A percentile compares a stretch with the other conserved stretches of the same genome.
Evolutionary conservation across 441 rosid species (phyloP).

Genomic region (Euphorbia celastroides): DNA sequence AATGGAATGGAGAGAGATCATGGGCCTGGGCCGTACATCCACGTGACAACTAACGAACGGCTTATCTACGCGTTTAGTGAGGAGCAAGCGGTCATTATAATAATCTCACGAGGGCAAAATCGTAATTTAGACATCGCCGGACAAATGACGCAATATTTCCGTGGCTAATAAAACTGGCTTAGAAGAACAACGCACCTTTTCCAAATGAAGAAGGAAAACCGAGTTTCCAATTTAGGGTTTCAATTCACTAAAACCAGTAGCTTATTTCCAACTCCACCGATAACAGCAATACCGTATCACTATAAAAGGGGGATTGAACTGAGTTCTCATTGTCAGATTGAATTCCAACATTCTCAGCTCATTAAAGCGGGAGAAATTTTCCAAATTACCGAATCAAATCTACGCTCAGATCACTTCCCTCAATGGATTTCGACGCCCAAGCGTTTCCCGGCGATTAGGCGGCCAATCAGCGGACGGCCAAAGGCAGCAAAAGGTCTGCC

Average conservation of each 20-base stretch:
- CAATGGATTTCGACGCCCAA: constrained; percentile 65
- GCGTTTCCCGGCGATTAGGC: constrained; percentile 63
- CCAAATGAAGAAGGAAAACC: background rate
- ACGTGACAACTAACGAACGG: background rate
- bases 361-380: background rate
- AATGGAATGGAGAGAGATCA: no score
- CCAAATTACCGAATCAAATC: background rate
- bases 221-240: background rate
- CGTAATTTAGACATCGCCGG: no score
- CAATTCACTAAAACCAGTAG: background rate
- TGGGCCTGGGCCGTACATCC: background rate
- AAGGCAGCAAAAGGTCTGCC: constrained; percentile 61
- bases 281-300: background rate
- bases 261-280: background rate
- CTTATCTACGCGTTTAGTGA: background rate
- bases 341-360: background rate
- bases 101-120: no score
- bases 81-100: background rate
- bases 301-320: background rate
- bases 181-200: no score
- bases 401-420: background rate
- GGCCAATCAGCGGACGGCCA: constrained; percentile 28
- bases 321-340: background rate
- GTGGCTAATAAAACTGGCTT: no score
- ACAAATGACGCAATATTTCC: no score